Conservation (phyloP, 345 rosid genomes). For the Nasturtium officinale region DNA sequence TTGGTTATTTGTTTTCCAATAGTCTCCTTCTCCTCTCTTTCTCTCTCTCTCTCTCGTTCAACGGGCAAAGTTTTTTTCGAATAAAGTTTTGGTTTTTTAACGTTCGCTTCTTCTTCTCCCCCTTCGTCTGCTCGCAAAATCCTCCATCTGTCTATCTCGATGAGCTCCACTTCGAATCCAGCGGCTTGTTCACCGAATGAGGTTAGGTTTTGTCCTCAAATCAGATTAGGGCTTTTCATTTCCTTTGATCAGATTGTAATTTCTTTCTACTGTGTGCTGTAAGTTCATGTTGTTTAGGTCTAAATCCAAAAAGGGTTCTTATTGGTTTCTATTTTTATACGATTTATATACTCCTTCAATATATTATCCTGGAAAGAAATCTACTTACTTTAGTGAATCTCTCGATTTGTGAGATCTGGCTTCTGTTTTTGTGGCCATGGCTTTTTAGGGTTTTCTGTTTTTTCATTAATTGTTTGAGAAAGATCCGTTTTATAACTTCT, state of each 20-base stretch:
- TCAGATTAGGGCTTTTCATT: slow-evolving; percentile 32
- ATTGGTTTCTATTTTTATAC: background rate
- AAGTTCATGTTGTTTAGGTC: slow-evolving; percentile 14
- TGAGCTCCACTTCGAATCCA: slow-evolving; percentile 63
- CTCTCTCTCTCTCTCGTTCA: slow-evolving; percentile 53
- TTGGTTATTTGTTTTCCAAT: background rate
- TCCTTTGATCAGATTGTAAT: slow-evolving; percentile 24
- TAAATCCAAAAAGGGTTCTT: slow-evolving; percentile 1
- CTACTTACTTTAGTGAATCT: slow-evolving; percentile 41
- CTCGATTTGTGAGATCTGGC: slow-evolving; percentile 54
- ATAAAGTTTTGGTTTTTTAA: slow-evolving; percentile 42
- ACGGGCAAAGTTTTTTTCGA: slow-evolving; percentile 77
- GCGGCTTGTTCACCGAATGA: slow-evolving; percentile 47
- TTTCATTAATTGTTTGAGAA: background rate
- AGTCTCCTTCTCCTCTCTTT: slow-evolving; percentile 20
- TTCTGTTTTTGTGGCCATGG: slow-evolving; percentile 33
- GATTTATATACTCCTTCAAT: slow-evolving; percentile 40
- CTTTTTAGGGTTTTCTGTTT: slow-evolving; percentile 17
- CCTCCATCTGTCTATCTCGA: slow-evolving; percentile 26
- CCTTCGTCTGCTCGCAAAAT: slow-evolving; percentile 25
- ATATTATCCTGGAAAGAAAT: slow-evolving; percentile 9
- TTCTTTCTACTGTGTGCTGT: slow-evolving; percentile 27
- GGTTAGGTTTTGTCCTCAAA: slow-evolving; percentile 45
- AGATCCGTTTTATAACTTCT: background rate
- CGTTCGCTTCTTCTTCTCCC: slow-evolving; percentile 21